Evolutionary conservation across 495 filamentous ascomycete species (phyloP).

Genomic region (Bombardia bombarda): DNA sequence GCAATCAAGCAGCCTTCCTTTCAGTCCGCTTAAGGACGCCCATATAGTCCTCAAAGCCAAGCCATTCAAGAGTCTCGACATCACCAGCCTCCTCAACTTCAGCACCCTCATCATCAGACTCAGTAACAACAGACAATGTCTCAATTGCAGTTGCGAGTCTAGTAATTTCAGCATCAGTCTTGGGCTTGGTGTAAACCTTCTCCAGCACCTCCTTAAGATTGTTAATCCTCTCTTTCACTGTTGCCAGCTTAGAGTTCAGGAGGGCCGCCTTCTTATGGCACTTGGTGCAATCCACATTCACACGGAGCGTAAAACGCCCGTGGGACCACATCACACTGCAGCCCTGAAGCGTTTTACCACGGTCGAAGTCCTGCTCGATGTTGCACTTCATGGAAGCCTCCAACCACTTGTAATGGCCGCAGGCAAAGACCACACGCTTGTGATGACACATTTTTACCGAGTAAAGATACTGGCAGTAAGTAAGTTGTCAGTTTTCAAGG

Average conservation of each 20-base stretch:
- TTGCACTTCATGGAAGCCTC: slow-evolving; percentile 8
- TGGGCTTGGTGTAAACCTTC: no score
- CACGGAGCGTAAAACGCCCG: slow-evolving; percentile 8
- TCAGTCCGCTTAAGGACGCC: no score
- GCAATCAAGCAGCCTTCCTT: no score
- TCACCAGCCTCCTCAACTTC: no score
- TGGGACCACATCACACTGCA: slow-evolving; percentile 20
- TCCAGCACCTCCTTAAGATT: background rate
- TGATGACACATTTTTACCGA: slow-evolving; percentile 24
- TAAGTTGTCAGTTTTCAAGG: no score
- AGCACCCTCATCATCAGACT: no score
- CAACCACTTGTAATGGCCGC: slow-evolving; percentile 19
- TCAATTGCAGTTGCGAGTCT: no score
- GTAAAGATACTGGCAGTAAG: background rate
- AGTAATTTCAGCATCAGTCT: no score
- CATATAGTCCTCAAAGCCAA: no score
- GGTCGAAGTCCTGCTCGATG: slow-evolving; percentile 9
- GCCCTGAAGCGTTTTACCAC: slow-evolving; percentile 6
- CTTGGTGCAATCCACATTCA: slow-evolving; percentile 7
- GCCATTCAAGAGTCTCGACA: no score
- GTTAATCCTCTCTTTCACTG: slow-evolving; percentile 2
- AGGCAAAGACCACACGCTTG: slow-evolving; percentile 16
- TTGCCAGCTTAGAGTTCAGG: background rate
- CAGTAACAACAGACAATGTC: no score
- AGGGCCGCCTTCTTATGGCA: slow-evolving; percentile 3